Conservation (phyloP, 352 stramenopile species). For the Phytophthora tentaculata region DNA sequence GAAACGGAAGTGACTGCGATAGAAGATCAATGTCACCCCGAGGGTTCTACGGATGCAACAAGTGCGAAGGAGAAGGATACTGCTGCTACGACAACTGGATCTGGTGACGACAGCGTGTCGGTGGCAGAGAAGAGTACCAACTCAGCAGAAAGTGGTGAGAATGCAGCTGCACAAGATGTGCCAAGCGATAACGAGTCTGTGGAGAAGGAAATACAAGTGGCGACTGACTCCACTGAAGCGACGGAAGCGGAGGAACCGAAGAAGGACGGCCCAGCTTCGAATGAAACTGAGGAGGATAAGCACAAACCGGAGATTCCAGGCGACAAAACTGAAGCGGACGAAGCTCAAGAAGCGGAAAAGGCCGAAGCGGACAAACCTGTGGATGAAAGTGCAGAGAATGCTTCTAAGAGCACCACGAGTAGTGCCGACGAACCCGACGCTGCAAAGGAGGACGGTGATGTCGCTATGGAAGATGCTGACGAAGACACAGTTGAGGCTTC, state of each 20-base stretch:
- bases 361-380: slow-evolving; percentile 7
- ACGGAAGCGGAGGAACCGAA: slow-evolving; percentile 7
- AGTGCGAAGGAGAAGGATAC: slow-evolving; percentile 4
- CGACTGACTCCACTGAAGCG: not conserved
- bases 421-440: slow-evolving; percentile 11
- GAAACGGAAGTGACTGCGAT: slow-evolving; percentile 22
- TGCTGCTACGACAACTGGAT: slow-evolving; percentile 3
- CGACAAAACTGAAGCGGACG: not conserved
- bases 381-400: slow-evolving; percentile 15
- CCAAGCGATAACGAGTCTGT: slow-evolving; percentile 4
- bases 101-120: not conserved
- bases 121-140: not conserved
- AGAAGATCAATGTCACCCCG: slow-evolving; percentile 5
- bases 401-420: slow-evolving; percentile 17
- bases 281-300: slow-evolving; percentile 3
- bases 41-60: slow-evolving; percentile 3
- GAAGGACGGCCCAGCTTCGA: not conserved
- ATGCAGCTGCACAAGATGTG: not conserved
- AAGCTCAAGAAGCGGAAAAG: slow-evolving; percentile 4
- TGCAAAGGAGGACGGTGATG: slow-evolving; percentile 19
- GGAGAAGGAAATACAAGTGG: slow-evolving; percentile 7
- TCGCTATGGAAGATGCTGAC: slow-evolving; percentile 25
- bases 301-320: not conserved
- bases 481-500: slow-evolving; percentile 14
- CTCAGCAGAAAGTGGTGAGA: not conserved